Evolutionary conservation across 768 basidiomycete species (phyloP), one percentile per base, ranked within the genome.

Genomic region (Podaxis carcinomalis): DNA sequence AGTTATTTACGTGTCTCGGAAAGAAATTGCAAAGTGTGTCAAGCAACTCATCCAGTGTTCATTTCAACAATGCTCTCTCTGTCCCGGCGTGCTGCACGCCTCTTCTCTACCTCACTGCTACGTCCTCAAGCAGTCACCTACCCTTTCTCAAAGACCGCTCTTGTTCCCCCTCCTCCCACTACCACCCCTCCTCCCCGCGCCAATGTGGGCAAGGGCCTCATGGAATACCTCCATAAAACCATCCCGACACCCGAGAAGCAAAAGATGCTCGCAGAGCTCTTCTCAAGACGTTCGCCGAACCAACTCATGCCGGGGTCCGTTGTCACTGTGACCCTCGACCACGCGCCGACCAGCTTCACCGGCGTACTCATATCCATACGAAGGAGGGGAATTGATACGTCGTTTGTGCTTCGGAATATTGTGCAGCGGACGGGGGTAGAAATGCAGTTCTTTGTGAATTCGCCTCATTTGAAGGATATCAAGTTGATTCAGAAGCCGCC

Each of bases 361-460:
- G 96, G 96, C 37, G 90, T 98, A 49, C 79, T 98, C 60, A 81
- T 97, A 67, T 84, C 86, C 32, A 83, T 95, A 65, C 85, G 92
- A 55, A 83, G 92, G 67, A 84, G 90, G 40, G 95, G 95, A 0
- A 80, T 85, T 28, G 92, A 93, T 75, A 94, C 93, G 27, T 89
- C 87, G n/a, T 91, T 98, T 69, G 79, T 87, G 56, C 75, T 98
- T 55, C 84, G 96, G 64, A 98, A 98, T 74, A 84, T 97, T 65
- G 83, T 98, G 56, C 90, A 93, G 67, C 83, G 93, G 64, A 93
- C 90, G 11, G 95, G 95, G 11, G 89, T 97, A 40, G 96, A 98
- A 79, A 89, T 93, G 89, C 89, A 89, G 69, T 91, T 93, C 76
- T 94, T 89, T 72, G 85, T 88, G 64, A 86, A 84, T 68, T 92